These are phyloP conservation scores for Aspergillus indologenus DNA, from an alignment of 495 filamentous ascomycete species.

Conservation along the genomic window DNA sequence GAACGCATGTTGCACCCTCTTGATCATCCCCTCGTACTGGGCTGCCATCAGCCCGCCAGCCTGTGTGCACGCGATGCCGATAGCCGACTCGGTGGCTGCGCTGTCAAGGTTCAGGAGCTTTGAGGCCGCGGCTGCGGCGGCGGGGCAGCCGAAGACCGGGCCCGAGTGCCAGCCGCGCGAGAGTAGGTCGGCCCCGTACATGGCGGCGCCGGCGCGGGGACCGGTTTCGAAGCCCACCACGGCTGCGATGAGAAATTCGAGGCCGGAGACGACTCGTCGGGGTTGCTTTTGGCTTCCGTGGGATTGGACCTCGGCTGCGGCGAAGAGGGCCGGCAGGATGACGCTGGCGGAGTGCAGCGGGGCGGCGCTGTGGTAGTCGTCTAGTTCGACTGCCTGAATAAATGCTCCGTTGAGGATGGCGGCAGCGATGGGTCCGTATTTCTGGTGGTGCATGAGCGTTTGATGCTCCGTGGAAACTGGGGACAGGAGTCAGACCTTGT, in stretches of 20 bases:
- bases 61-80: constrained; percentile 1
- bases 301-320: background rate
- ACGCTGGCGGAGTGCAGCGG: background rate
- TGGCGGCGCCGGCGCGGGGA: background rate
- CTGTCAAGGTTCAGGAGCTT: background rate
- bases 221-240: constrained; percentile 1
- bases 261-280: background rate
- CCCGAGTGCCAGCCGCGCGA: constrained; percentile 1
- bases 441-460: background rate
- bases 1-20: constrained; percentile 34
- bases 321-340: background rate
- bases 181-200: constrained; percentile 1
- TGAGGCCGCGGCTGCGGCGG: background rate
- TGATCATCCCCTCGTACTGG: constrained; percentile 5
- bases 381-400: background rate
- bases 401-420: background rate
- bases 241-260: background rate
- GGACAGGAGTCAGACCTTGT: background rate
- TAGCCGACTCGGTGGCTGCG: background rate
- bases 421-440: background rate
- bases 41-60: constrained; percentile 1
- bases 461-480: background rate
- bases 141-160: background rate
- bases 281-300: background rate
- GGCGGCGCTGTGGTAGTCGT: constrained; percentile 5